Percentiles rank a stretch among this genome's conserved stretches.
phyloP scores from a whole-genome alignment of 2,329 filamentous ascomycete species.

The Bimuria novae-zelandiae region DNA sequence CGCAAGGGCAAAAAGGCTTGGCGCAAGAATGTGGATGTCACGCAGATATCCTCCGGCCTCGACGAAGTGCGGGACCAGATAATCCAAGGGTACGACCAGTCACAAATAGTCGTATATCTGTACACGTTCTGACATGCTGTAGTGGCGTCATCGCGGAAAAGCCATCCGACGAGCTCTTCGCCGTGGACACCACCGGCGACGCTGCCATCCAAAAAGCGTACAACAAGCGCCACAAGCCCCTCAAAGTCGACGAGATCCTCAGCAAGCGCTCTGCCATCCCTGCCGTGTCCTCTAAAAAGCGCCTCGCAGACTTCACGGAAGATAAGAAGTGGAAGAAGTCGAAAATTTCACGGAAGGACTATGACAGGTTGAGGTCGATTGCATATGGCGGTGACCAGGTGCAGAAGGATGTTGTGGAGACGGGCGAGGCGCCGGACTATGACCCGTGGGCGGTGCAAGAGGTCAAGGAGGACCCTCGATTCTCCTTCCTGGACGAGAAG shows the following conservation, averaged over 20 bases:
- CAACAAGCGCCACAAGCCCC: slow-evolving; percentile 71
- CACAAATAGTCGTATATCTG: neutral
- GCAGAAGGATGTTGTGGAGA: slow-evolving; percentile 54
- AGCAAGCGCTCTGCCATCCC: slow-evolving; percentile 80
- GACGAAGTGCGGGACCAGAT: slow-evolving; percentile 86
- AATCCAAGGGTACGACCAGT: slow-evolving; percentile 73
- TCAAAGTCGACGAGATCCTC: slow-evolving; percentile 93
- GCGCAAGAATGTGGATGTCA: slow-evolving; percentile 96
- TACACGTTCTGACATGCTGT: slow-evolving; percentile 21
- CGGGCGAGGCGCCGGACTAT: slow-evolving; percentile 64
- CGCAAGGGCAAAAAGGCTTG: slow-evolving; percentile 98
- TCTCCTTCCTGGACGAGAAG: slow-evolving; percentile 69
- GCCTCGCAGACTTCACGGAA: slow-evolving; percentile 72
- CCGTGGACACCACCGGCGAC: slow-evolving; percentile 77
- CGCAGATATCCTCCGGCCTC: slow-evolving; percentile 81
- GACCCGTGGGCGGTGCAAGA: slow-evolving; percentile 75
- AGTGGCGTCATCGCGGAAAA: slow-evolving; percentile 88
- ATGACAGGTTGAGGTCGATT: slow-evolving; percentile 75
- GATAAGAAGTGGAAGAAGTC: slow-evolving; percentile 72
- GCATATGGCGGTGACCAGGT: slow-evolving; percentile 71
- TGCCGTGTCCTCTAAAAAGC: slow-evolving; percentile 78
- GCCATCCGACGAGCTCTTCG: slow-evolving; percentile 80
- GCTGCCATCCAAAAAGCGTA: slow-evolving; percentile 66
- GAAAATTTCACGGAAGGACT: slow-evolving; percentile 84
- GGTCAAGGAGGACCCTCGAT: slow-evolving; percentile 57